Evolutionary conservation across 495 filamentous ascomycete species (phyloP).

Genomic region (Neurospora hispaniola): DNA sequence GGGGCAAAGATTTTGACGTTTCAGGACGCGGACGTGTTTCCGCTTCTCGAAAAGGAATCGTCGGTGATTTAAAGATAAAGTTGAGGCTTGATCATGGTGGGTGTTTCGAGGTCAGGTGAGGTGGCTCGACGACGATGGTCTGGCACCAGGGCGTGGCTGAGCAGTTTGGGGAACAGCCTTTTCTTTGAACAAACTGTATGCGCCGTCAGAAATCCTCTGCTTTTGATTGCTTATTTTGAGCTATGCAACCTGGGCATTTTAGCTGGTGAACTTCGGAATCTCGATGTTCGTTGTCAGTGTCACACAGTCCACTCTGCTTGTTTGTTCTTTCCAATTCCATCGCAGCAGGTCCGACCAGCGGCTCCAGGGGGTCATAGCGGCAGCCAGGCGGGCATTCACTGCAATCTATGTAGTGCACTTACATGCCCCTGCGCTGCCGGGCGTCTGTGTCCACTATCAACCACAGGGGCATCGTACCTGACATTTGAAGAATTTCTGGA

Average conservation of each 20-base stretch:
- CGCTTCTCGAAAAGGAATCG: constrained; percentile 11
- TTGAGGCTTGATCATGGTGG: neutral
- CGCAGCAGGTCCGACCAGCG: neutral
- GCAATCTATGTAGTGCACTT: too few relatives aligned
- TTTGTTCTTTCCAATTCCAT: neutral
- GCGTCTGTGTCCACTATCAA: neutral
- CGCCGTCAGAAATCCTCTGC: neutral
- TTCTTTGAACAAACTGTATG: neutral
- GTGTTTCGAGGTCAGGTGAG: neutral
- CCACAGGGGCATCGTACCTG: neutral
- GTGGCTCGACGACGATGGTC: neutral
- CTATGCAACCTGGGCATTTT: neutral
- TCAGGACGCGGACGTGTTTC: constrained; percentile 12
- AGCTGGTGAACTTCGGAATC: neutral
- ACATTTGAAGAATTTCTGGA: neutral
- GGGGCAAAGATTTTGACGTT: constrained; percentile 1
- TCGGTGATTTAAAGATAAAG: neutral
- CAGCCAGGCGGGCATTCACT: neutral
- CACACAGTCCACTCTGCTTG: neutral
- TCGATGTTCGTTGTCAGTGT: neutral
- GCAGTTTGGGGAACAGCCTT: neutral
- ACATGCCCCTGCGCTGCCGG: too few relatives aligned
- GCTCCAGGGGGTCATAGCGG: neutral
- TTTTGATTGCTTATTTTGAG: neutral
- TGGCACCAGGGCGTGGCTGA: neutral